A percentile compares a stretch with the other conserved stretches of the same genome.
These are phyloP conservation scores for Ruellia speciosa DNA, from an alignment of 305 asterid genomes.

Conservation along the genomic window DNA sequence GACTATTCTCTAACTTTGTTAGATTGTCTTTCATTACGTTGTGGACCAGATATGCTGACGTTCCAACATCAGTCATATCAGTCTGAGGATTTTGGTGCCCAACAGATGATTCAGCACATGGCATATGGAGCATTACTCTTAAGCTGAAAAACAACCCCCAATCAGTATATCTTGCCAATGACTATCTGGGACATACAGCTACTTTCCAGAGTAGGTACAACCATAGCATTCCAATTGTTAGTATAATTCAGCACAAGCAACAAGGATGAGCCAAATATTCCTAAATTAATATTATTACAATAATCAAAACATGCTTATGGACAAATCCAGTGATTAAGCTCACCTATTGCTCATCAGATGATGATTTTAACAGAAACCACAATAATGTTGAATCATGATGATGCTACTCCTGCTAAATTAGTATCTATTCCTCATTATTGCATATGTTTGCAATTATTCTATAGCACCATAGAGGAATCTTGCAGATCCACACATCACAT, in stretches of 20 bases:
- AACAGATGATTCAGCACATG: constrained; percentile 40
- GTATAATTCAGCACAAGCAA: neutral
- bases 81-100: constrained; percentile 43
- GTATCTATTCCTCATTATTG: constrained; percentile 4
- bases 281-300: constrained; percentile 13
- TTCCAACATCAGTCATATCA: constrained; percentile 32
- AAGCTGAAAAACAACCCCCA: constrained; percentile 49
- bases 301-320: constrained; percentile 20
- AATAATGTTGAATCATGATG: constrained; percentile 2
- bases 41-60: constrained; percentile 47
- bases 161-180: constrained; percentile 25
- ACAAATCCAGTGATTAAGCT: constrained; percentile 19
- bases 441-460: constrained; percentile 9
- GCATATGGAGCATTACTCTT: constrained; percentile 59
- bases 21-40: constrained; percentile 63
- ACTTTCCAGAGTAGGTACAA: constrained; percentile 4
- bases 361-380: constrained; percentile 10
- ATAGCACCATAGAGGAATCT: constrained; percentile 4
- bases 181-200: constrained; percentile 14
- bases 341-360: neutral
- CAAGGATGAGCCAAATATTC: constrained; percentile 7
- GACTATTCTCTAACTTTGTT: constrained; percentile 36
- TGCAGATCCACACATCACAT: neutral
- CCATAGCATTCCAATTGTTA: neutral
- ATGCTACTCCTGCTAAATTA: constrained; percentile 5